Evolutionary conservation across 2,329 filamentous ascomycete genomes (phyloP).

Genomic region (Colletotrichum aenigma): DNA sequence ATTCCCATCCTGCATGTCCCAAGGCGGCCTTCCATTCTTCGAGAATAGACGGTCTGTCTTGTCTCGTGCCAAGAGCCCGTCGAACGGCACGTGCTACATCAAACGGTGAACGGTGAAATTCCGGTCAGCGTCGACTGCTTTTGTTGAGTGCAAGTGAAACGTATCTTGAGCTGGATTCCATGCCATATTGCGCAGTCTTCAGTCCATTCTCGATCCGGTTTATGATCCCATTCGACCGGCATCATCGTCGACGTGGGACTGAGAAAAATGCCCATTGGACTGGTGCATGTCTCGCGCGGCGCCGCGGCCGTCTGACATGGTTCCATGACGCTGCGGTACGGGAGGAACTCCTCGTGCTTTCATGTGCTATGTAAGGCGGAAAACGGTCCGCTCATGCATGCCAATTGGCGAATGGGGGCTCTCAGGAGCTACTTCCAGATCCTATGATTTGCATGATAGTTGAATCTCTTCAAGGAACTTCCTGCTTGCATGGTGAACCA

Average conservation of each 20-base stretch:
- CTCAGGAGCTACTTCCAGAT: neutral
- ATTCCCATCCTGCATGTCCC: neutral
- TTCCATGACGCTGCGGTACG: neutral
- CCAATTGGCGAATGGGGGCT: conserved; percentile 8
- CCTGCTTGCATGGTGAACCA: neutral
- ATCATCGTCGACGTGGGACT: conserved; percentile 3
- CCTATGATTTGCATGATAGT: conserved; percentile 3
- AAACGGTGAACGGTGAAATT: neutral
- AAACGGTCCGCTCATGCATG: conserved; percentile 21
- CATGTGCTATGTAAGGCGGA: conserved; percentile 21
- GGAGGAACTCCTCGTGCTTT: conserved; percentile 19
- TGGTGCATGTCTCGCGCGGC: neutral
- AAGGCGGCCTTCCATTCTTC: neutral
- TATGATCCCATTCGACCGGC: conserved; percentile 12
- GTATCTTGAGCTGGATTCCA: neutral
- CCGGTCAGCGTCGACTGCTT: neutral
- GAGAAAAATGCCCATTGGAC: neutral
- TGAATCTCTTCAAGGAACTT: conserved; percentile 1
- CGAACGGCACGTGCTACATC: neutral
- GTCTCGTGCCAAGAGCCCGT: neutral
- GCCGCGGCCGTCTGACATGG: conserved; percentile 9
- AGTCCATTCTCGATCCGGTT: neutral
- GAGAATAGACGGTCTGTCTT: neutral
- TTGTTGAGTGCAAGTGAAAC: neutral
- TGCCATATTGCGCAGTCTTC: conserved; percentile 1